A percentile compares a stretch with the other conserved stretches of the same genome.
Conservation (phyloP, 2,329 filamentous ascomycete species). For the Pseudogymnoascus sp. region DNA sequence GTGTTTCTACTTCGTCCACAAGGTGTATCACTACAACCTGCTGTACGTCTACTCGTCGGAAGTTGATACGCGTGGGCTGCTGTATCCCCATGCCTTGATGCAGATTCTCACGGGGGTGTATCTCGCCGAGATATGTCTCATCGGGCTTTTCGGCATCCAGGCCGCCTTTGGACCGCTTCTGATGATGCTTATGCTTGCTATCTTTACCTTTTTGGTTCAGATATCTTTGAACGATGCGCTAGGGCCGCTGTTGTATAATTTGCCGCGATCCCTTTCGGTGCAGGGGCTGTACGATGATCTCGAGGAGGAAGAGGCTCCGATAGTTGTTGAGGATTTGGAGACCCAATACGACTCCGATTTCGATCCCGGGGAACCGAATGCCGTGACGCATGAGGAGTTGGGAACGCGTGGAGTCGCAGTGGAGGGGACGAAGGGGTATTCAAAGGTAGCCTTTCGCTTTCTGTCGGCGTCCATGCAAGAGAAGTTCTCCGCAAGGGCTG, state of each 20-base stretch:
- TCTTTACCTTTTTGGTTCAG: conserved; percentile 52
- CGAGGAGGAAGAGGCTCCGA: not conserved
- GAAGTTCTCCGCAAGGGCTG: not conserved
- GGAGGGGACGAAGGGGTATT: conserved; percentile 22
- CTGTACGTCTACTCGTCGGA: conserved; percentile 56
- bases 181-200: conserved; percentile 50
- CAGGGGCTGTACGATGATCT: conserved; percentile 22
- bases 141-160: conserved; percentile 56
- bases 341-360: conserved; percentile 31
- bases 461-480: conserved; percentile 15
- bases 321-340: conserved; percentile 25
- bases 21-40: conserved; percentile 60
- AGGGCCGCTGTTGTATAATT: conserved; percentile 26
- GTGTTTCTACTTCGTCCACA: conserved; percentile 58
- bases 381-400: conserved; percentile 23
- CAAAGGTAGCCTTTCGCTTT: conserved; percentile 18
- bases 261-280: conserved; percentile 27
- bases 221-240: conserved; percentile 31
- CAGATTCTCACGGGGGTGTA: conserved; percentile 60
- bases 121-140: conserved; percentile 54
- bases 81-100: conserved; percentile 57
- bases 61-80: conserved; percentile 60
- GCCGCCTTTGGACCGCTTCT: conserved; percentile 48
- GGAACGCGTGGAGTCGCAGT: conserved; percentile 12
- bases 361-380: conserved; percentile 21